Percentiles rank a stretch among this genome's conserved stretches.
phyloP scores from a whole-genome alignment of 116 monocot genomes.

The Iris pallida region DNA sequence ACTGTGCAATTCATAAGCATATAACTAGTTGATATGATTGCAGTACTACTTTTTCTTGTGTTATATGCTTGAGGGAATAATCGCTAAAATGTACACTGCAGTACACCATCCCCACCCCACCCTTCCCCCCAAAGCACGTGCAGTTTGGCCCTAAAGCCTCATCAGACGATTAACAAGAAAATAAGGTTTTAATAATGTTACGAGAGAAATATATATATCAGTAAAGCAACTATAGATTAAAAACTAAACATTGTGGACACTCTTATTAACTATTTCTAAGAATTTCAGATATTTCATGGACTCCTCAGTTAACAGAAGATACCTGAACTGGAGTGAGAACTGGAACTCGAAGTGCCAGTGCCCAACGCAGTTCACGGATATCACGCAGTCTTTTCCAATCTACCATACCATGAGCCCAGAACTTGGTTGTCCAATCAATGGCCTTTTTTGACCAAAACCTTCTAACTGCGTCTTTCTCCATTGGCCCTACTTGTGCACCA shows the following conservation, averaged over 20 bases:
- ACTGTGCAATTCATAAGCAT: no score
- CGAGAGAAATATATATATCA: no score
- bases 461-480: conserved; percentile 94
- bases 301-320: neutral
- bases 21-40: no score
- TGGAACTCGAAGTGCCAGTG: conserved; percentile 72
- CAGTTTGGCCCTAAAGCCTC: no score
- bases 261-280: neutral
- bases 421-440: conserved; percentile 93
- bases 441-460: conserved; percentile 87
- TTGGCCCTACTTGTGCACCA: conserved; percentile 69
- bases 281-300: neutral
- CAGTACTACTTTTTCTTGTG: no score
- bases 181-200: no score
- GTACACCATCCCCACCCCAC: no score
- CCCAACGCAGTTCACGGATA: conserved; percentile 98
- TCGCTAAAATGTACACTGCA: no score
- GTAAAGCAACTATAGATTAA: neutral
- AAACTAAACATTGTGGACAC: neutral
- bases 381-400: conserved; percentile 95
- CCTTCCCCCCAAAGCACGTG: no score
- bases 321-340: conserved; percentile 93
- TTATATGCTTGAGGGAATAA: no score
- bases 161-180: no score
- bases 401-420: conserved; percentile 90